Base-by-base conservation (phyloP, 75 land plant species). In the Pseudotsuga menziesii region DNA sequence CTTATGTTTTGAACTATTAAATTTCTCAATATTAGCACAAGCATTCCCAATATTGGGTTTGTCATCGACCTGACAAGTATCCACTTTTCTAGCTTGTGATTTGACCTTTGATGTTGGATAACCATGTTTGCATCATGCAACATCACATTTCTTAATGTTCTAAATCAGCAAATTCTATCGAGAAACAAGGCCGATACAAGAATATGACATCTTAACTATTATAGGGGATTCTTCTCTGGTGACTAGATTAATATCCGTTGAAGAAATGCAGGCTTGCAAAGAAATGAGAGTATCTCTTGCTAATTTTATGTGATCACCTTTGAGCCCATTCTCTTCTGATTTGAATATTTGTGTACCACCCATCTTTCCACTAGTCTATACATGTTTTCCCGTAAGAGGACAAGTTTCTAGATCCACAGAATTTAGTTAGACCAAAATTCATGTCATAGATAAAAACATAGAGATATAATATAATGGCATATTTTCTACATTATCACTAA, bases 21-120 rank as follows among this genome's bases (percentile, higher is more conserved):
- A 39, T 19, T 69, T 69, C 48, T 69, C 72, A 69, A 39, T 16
- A 69, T 69, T 69, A 69, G 72, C 48, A 69, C 72, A 69, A 69
- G 52, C 20, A 20, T 69, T 35, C 52, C n/a, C 23, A 39, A 4
- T 69, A 39, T 69, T 20, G 2, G 25, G 72, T 35, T 39, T 25
- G 32, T 69, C 41, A 69, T 39, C 22, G 19, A 69, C 48, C 72
- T 69, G 44, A 39, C 2, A 69, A 69, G 17, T n/a, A 39, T 36
- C 52, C 23, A 3, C 25, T 22, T 69, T 69, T 3, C 41, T 36
- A n/a, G 52, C 39, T 69, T 52, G 48, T 19, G n/a, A n/a, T n/a
- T 69, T 48, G 3, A 44, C n/a, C 48, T 69, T 69, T 9, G 13
- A 69, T 69, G 54, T 39, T 69, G 52, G 54, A 41, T 52, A 35